These are phyloP conservation scores for Dichotomopilus funicola DNA, from an alignment of 2,329 filamentous ascomycete genomes.

Conservation along the genomic window DNA sequence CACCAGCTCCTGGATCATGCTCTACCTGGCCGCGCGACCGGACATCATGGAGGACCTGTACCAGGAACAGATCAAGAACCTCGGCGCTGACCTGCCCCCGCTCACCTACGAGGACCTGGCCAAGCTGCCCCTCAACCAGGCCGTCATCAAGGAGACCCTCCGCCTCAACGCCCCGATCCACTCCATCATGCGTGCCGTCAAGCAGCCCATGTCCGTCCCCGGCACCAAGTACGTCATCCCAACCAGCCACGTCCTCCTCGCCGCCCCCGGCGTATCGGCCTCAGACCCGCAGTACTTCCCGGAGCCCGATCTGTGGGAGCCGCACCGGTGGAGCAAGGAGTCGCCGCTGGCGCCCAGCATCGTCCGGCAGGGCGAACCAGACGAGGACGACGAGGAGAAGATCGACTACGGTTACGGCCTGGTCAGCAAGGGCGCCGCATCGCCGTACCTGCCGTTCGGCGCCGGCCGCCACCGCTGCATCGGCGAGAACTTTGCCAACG, in stretches of 20 bases:
- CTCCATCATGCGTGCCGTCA: slow-evolving; percentile 89
- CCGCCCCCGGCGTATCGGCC: slow-evolving; percentile 76
- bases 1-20: slow-evolving; percentile 70
- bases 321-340: slow-evolving; percentile 77
- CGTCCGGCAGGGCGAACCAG: slow-evolving; percentile 34
- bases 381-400: slow-evolving; percentile 59
- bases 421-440: slow-evolving; percentile 82
- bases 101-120: slow-evolving; percentile 72
- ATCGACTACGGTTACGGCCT: slow-evolving; percentile 92
- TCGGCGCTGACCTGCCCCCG: slow-evolving; percentile 68
- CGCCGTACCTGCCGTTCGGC: slow-evolving; percentile 89
- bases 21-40: slow-evolving; percentile 64
- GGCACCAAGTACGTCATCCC: slow-evolving; percentile 80
- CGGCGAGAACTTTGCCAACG: slow-evolving; percentile 91
- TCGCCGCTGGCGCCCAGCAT: slow-evolving; percentile 48
- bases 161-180: slow-evolving; percentile 89
- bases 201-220: slow-evolving; percentile 75
- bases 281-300: slow-evolving; percentile 71
- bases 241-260: slow-evolving; percentile 70
- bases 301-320: slow-evolving; percentile 76
- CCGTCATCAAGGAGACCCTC: slow-evolving; percentile 86
- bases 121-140: slow-evolving; percentile 73
- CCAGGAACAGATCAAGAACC: slow-evolving; percentile 65
- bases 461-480: slow-evolving; percentile 92
- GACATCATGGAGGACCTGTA: slow-evolving; percentile 65